Percentiles rank a stretch among this genome's conserved stretches.
Conservation (phyloP, 495 filamentous ascomycete species). For the Alectoria sarmentosa region DNA sequence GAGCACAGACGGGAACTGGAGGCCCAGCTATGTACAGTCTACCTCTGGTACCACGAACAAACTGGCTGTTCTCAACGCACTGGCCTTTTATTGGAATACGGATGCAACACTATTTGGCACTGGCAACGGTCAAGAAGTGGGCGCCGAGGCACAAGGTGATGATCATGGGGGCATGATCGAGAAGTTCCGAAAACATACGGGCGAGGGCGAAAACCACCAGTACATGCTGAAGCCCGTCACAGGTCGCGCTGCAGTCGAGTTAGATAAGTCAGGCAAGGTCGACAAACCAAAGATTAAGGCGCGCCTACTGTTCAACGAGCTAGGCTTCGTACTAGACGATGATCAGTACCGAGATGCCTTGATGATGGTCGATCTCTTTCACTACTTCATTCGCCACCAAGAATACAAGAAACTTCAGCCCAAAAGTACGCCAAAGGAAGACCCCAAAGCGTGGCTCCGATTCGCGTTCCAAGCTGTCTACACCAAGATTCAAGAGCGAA, state of each 20-base stretch:
- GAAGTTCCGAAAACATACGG: slow-evolving; percentile 70
- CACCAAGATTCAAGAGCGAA: slow-evolving; percentile 88
- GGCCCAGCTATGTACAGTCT: slow-evolving; percentile 88
- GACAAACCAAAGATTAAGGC: slow-evolving; percentile 86
- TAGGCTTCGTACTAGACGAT: slow-evolving; percentile 91
- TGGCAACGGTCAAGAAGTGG: slow-evolving; percentile 52
- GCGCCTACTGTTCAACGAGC: slow-evolving; percentile 84
- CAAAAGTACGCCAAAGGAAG: slow-evolving; percentile 76
- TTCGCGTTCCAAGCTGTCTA: slow-evolving; percentile 87
- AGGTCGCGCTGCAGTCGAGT: slow-evolving; percentile 82
- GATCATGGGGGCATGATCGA: slow-evolving; percentile 68
- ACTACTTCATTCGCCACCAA: slow-evolving; percentile 96
- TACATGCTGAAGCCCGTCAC: slow-evolving; percentile 94
- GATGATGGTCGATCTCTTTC: slow-evolving; percentile 97
- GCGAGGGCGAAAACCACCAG: slow-evolving; percentile 68
- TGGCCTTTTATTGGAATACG: slow-evolving; percentile 97
- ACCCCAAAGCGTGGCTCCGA: slow-evolving; percentile 82
- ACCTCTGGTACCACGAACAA: slow-evolving; percentile 80
- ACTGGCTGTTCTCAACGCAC: slow-evolving; percentile 73
- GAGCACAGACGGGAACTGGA: slow-evolving; percentile 90
- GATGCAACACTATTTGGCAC: slow-evolving; percentile 75
- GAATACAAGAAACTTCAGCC: slow-evolving; percentile 94
- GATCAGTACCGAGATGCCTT: slow-evolving; percentile 93
- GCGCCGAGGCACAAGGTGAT: slow-evolving; percentile 57
- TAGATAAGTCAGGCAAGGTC: slow-evolving; percentile 80